phyloP scores from a whole-genome alignment of 192 early-diverging fungal species.

The Coemansia sp. region DNA sequence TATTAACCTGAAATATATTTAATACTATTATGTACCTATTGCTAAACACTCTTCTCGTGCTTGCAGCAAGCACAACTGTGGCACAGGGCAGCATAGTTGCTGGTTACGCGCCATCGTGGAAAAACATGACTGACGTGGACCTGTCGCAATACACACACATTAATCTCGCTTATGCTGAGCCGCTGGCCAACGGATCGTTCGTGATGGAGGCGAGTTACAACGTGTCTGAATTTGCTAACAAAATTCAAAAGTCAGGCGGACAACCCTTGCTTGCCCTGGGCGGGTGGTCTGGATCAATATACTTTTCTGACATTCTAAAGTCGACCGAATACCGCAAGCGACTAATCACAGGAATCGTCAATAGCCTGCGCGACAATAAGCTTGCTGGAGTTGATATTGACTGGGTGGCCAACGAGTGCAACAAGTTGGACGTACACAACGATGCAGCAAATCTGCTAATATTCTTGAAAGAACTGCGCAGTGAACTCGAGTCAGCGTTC shows the following conservation, averaged over 20 bases:
- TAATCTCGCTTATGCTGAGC: conserved; percentile 61
- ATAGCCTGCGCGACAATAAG: conserved; percentile 38
- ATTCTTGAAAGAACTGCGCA: conserved; percentile 61
- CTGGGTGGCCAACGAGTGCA: conserved; percentile 65
- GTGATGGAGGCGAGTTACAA: conserved; percentile 24
- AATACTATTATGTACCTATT: not conserved
- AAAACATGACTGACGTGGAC: conserved; percentile 24
- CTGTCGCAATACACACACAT: conserved; percentile 58
- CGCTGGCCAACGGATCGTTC: conserved; percentile 32
- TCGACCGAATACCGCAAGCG: conserved; percentile 24
- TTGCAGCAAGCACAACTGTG: not conserved
- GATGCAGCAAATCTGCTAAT: conserved; percentile 64
- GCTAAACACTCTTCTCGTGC: not conserved
- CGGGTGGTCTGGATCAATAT: conserved; percentile 70
- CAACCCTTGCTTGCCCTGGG: conserved; percentile 68
- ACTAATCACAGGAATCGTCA: conserved; percentile 42
- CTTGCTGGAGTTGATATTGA: conserved; percentile 68
- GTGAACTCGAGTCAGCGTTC: conserved; percentile 47
- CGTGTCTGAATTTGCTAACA: conserved; percentile 14
- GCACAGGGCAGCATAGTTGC: conserved; percentile 24
- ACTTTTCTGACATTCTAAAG: conserved; percentile 58
- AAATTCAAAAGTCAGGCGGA: conserved; percentile 24
- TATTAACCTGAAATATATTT: not conserved
- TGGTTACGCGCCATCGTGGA: conserved; percentile 46
- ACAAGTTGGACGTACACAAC: conserved; percentile 52